Evolutionary conservation across 441 rosid genomes (phyloP).

Genomic region (Brassica balearica): DNA sequence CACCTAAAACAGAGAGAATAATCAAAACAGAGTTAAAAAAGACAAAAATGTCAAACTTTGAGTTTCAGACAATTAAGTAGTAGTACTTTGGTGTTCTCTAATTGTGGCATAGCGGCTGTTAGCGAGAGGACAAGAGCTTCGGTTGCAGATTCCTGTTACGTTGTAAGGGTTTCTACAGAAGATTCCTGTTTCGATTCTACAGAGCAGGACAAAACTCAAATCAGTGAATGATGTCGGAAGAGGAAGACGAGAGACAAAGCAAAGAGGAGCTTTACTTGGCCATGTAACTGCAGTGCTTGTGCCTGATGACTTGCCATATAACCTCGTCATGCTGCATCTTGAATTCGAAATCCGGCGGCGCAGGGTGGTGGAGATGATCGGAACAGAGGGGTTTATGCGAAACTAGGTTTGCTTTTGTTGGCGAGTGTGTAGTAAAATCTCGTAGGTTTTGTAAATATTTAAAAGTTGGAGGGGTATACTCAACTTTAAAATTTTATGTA

Average conservation of each 20-base stretch:
- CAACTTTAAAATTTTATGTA: not conserved
- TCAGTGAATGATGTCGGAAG: not conserved
- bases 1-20: slow-evolving; percentile 29
- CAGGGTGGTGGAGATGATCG: not conserved
- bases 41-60: not conserved
- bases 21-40: not conserved
- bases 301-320: slow-evolving; percentile 9
- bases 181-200: slow-evolving; percentile 81
- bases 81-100: slow-evolving; percentile 83
- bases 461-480: not conserved
- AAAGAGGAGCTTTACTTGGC: slow-evolving; percentile 6
- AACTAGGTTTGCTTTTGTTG: not conserved
- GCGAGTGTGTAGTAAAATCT: not conserved
- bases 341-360: not conserved
- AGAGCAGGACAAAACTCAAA: not conserved
- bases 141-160: slow-evolving; percentile 83
- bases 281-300: slow-evolving; percentile 14
- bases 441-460: not conserved
- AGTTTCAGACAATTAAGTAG: not conserved
- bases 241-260: not conserved
- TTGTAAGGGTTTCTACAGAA: slow-evolving; percentile 94
- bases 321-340: slow-evolving; percentile 23
- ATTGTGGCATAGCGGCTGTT: slow-evolving; percentile 94
- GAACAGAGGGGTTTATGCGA: not conserved
- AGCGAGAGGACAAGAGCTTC: slow-evolving; percentile 95